These are phyloP conservation scores for Fraxinus sp. DNA, from an alignment of 305 asterid genomes.

Conservation along the genomic window DNA sequence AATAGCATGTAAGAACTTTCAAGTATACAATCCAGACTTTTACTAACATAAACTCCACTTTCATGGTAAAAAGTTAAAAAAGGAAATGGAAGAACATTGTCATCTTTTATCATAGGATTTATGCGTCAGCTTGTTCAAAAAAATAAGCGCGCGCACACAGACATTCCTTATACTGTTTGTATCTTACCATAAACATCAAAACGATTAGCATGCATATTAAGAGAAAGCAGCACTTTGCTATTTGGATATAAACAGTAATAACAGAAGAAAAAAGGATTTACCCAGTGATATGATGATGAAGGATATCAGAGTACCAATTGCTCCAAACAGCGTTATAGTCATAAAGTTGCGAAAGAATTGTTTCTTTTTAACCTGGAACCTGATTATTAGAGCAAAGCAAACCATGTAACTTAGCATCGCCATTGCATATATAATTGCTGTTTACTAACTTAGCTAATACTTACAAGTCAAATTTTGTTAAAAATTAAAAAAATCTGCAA, in stretches of 20 bases:
- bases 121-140: neutral
- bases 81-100: neutral
- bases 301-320: conserved; percentile 81
- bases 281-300: conserved; percentile 80
- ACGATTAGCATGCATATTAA: neutral
- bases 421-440: conserved; percentile 9
- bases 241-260: conserved; percentile 17
- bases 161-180: neutral
- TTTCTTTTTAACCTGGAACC: conserved; percentile 97
- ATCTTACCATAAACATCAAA: neutral
- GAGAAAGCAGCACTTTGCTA: conserved; percentile 1
- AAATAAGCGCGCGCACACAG: neutral
- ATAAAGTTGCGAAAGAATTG: conserved; percentile 86
- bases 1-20: neutral
- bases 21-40: neutral
- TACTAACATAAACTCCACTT: neutral
- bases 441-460: neutral
- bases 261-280: conserved; percentile 36
- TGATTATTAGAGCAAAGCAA: conserved; percentile 36
- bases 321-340: conserved; percentile 85
- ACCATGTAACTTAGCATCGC: conserved; percentile 23
- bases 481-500: neutral
- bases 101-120: neutral
- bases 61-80: neutral
- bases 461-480: neutral